Conservation (phyloP, 441 rosid species). For the Bruguiera hainesii region DNA sequence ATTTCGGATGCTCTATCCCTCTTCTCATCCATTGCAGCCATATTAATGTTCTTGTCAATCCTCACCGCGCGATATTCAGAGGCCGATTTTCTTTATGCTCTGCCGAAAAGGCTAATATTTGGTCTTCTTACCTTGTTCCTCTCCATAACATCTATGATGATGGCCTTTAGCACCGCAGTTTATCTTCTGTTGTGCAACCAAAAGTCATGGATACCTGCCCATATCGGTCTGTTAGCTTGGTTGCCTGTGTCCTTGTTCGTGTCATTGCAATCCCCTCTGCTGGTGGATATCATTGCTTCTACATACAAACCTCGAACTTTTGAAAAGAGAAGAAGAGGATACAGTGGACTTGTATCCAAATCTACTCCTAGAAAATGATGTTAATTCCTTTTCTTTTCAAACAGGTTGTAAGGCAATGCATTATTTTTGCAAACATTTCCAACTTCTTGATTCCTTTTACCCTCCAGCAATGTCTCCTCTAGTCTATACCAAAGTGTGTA, state of each 20-base stretch:
- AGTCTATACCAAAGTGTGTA: too few species aligned
- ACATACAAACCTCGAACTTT: constrained; percentile 12
- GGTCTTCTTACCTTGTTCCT: constrained; percentile 4
- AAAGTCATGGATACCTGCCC: constrained; percentile 6
- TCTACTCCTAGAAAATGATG: too few species aligned
- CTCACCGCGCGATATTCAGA: constrained; percentile 9
- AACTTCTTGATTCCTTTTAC: too few species aligned
- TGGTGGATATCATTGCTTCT: constrained; percentile 10
- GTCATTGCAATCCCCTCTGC: constrained; percentile 12
- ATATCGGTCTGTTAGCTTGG: constrained; percentile 5
- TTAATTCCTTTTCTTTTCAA: too few species aligned
- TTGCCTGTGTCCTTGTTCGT: constrained; percentile 8
- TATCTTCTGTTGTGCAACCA: constrained; percentile 7
- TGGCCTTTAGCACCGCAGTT: constrained; percentile 28
- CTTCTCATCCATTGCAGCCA: constrained; percentile 6
- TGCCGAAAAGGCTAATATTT: constrained; percentile 1
- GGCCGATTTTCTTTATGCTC: constrained; percentile 6
- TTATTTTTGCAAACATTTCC: too few species aligned
- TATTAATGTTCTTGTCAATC: constrained; percentile 8
- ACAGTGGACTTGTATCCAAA: too few species aligned
- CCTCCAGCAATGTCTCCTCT: too few species aligned
- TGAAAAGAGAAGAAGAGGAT: not conserved
- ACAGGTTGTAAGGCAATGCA: too few species aligned
- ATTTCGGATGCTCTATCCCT: constrained; percentile 2
- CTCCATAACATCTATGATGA: constrained; percentile 13